Evolutionary conservation across 495 filamentous ascomycete species (phyloP).

Genomic region (Aspergillus egyptiacus): DNA sequence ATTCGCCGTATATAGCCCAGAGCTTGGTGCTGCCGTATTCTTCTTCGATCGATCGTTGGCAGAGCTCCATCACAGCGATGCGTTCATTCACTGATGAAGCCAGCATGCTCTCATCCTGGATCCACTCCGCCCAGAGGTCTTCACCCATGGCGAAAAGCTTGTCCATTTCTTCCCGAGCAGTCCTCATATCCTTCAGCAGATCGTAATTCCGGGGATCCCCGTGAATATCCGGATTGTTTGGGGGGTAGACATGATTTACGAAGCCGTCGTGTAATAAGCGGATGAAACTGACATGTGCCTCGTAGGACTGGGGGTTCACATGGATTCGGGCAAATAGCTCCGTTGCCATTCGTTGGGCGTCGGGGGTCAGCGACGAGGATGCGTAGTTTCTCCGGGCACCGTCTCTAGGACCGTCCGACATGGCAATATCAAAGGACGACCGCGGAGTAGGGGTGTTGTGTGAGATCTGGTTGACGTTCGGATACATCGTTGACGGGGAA

Average conservation of each 20-base stretch:
- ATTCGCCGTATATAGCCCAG: slow-evolving; percentile 86
- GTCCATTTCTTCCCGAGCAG: slow-evolving; percentile 60
- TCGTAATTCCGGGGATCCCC: slow-evolving; percentile 49
- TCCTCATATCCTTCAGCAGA: slow-evolving; percentile 55
- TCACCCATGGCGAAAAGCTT: slow-evolving; percentile 62
- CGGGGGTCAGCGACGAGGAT: slow-evolving; percentile 47
- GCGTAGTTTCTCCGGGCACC: slow-evolving; percentile 44
- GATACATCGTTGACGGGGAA: slow-evolving; percentile 43
- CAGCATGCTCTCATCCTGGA: slow-evolving; percentile 56
- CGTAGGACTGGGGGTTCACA: slow-evolving; percentile 59
- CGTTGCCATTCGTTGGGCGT: slow-evolving; percentile 48
- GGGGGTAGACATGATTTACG: slow-evolving; percentile 47
- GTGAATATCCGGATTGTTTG: slow-evolving; percentile 41
- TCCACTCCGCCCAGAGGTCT: slow-evolving; percentile 58
- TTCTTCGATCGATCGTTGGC: slow-evolving; percentile 69
- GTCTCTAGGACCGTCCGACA: slow-evolving; percentile 48
- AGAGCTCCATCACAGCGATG: slow-evolving; percentile 76
- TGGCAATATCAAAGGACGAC: slow-evolving; percentile 51
- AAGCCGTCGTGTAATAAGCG: slow-evolving; percentile 59
- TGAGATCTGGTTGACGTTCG: slow-evolving; percentile 44
- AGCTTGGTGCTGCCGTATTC: slow-evolving; percentile 79
- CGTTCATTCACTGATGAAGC: slow-evolving; percentile 58
- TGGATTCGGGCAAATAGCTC: slow-evolving; percentile 49
- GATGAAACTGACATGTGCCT: slow-evolving; percentile 59
- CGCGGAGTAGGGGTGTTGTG: slow-evolving; percentile 48